Conservation (phyloP, 140 eudicot species). For the Cichorium intybus region DNA sequence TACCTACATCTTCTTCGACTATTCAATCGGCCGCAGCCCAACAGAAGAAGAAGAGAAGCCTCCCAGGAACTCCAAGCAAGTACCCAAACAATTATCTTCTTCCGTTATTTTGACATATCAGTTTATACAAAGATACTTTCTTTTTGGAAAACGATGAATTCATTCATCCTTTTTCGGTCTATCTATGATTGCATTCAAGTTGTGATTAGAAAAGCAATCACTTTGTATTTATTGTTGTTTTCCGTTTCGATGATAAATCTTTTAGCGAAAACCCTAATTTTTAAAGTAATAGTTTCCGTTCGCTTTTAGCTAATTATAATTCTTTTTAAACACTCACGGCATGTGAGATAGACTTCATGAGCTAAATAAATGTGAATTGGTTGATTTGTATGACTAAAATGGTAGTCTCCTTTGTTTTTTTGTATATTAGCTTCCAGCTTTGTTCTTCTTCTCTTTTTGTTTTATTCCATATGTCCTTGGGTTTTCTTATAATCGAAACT, state of each 20-base stretch:
- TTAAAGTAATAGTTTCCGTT: not conserved
- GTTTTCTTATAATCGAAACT: slow-evolving; percentile 11
- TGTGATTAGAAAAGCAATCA: not conserved
- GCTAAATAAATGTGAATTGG: not conserved
- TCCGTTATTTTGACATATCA: not conserved
- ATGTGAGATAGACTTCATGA: slow-evolving; percentile 1
- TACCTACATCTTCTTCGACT: slow-evolving; percentile 30
- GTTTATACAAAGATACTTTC: not conserved
- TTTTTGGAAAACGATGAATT: not conserved
- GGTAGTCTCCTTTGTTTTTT: not conserved
- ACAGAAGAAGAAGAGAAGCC: slow-evolving; percentile 55
- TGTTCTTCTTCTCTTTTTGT: not conserved
- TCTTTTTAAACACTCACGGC: not conserved
- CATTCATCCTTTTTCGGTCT: not conserved
- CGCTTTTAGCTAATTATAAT: not conserved
- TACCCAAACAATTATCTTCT: slow-evolving; percentile 20
- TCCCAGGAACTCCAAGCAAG: slow-evolving; percentile 75
- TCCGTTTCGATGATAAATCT: not conserved
- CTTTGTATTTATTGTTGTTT: not conserved
- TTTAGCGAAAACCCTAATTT: slow-evolving; percentile 29
- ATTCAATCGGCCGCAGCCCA: slow-evolving; percentile 32
- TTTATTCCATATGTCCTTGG: not conserved
- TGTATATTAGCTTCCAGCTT: slow-evolving; percentile 1
- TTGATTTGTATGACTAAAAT: slow-evolving; percentile 5
- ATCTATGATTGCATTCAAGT: slow-evolving; percentile 2